Percentiles rank a stretch among this genome's conserved stretches.
Conservation (phyloP, 805 yeast species). For the Wickerhamomyces ciferrii region DNA sequence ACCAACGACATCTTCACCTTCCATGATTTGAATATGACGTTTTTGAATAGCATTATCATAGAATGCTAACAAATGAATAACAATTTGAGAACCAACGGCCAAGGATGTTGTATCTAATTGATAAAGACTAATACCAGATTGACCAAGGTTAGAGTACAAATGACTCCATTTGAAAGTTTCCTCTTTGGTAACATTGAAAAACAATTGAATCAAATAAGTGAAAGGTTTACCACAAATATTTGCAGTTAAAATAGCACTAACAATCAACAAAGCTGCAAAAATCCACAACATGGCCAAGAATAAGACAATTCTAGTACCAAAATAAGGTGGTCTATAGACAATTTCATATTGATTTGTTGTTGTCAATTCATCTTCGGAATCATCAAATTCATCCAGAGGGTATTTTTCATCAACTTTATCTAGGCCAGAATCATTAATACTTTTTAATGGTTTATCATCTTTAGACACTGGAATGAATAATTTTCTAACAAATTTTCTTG, state of each 20-base stretch:
- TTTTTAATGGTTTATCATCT: slow-evolving; percentile 57
- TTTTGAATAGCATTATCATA: slow-evolving; percentile 12
- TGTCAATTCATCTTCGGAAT: slow-evolving; percentile 34
- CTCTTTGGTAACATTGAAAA: not conserved
- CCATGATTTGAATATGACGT: not conserved
- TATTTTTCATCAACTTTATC: slow-evolving; percentile 26
- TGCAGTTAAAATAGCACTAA: slow-evolving; percentile 15
- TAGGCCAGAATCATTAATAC: slow-evolving; percentile 13
- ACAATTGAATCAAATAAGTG: not conserved
- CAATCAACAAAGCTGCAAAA: slow-evolving; percentile 32
- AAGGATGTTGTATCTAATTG: slow-evolving; percentile 8
- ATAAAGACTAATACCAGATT: not conserved
- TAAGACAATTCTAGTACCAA: slow-evolving; percentile 49
- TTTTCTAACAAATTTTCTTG: slow-evolving; percentile 55
- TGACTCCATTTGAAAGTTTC: not conserved
- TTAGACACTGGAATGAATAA: slow-evolving; percentile 81
- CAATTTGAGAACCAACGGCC: slow-evolving; percentile 17
- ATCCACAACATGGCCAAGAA: slow-evolving; percentile 38
- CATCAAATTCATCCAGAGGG: slow-evolving; percentile 34
- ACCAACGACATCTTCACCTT: not conserved
- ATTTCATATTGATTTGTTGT: slow-evolving; percentile 50
- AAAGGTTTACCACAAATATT: slow-evolving; percentile 24
- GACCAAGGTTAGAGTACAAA: not conserved
- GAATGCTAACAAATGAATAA: slow-evolving; percentile 5
- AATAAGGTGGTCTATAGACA: slow-evolving; percentile 84